Base-by-base conservation (phyloP, 108 stramenopile genomes). In the Bacterosira constricta region DNA sequence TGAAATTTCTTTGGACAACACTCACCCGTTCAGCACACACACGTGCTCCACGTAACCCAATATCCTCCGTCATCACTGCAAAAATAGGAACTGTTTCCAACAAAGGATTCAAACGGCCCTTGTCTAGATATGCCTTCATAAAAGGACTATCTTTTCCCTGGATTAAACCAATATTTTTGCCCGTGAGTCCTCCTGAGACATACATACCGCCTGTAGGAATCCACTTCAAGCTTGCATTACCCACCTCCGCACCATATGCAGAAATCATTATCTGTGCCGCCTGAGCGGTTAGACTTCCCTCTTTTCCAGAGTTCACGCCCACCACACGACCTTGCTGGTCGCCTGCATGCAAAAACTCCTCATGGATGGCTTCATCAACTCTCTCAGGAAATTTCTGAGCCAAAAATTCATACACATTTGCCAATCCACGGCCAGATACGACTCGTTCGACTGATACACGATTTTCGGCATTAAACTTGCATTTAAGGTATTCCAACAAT, bases 381-480 rank as follows among this genome's bases (percentile, higher is more conserved):
- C 76, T 66, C 0, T 91, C 82, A 6, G 93, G 90, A 53, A 79
- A 96, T 66, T 90, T 82, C n/a, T 73, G n/a, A 0, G 92, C 85
- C 58, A 99, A 82, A 68, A 97, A 98, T 56, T 98, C 96, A 75
- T 98, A 97, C 27, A 95, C 91, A 78, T 98, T 98, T 45, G 88
- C 96, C 69, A 99, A 69, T 20, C 98, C 98, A 13, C 59, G 87
- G 34, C 98, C 98, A 50, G 93, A 95, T 4, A 97, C 97, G 46
- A 99, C 89, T 45, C 97, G 93, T 72, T 99, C 98, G 15, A 92
- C 86, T 1, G 95, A 95, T n/a, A 99, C 79, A 25, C 97, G 94
- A 52, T 85, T 63, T 37, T 70, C 65, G 31, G 71, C 38, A 1
- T 35, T 25, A 66, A 90, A 96, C 60, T 92, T 93, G 12, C 68